Base-by-base conservation (phyloP, 495 filamentous ascomycete species). In the Hypoxylon fuscum region DNA sequence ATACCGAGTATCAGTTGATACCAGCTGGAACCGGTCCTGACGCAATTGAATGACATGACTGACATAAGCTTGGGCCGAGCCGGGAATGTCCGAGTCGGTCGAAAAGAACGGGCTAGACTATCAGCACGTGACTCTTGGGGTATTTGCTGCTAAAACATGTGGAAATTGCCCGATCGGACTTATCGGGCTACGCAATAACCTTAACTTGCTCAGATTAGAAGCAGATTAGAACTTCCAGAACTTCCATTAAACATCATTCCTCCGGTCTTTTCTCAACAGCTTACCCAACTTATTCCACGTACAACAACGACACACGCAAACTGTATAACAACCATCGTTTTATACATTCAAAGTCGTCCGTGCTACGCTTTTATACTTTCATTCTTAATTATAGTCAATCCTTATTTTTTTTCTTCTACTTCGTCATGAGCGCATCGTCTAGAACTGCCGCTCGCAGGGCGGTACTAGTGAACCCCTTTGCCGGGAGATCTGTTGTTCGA, bases 381-480 rank as follows among this genome's bases (percentile, higher is more conserved):
- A 22, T 35, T 48, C 32, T 29, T 45, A 27, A 21, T 11, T 27
- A 8, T 8, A 52, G 21, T 44, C 31, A 6, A 3, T 55, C 51
- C 4, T 34, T 22, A 42, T 42, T 25, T 43, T 44, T 35, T 52
- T 18, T 41, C 14, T 22, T 41, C 40, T 18, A 23, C 25, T 43
- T 60, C 62, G 68, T 55, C 59, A 88, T 88, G 85, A 88, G 83
- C 78, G 81, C 80, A 68, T 85, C 87, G 35, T 76, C 86, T 34
- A 77, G 77, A 74, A 74, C 85, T 42, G 81, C 86, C 74, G 81
- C 86, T 73, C 80, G 85, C 44, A 78, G 79, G 77, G 85, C 85
- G 38, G 74, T 82, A 54, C 75, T 81, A 41, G 77, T 82, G 64
- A 83, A 83, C 69, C 77, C 83, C 23, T 77, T 89, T 63, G 67